Conservation (phyloP, 2,329 filamentous ascomycete genomes). For the Colletotrichum sp. region DNA sequence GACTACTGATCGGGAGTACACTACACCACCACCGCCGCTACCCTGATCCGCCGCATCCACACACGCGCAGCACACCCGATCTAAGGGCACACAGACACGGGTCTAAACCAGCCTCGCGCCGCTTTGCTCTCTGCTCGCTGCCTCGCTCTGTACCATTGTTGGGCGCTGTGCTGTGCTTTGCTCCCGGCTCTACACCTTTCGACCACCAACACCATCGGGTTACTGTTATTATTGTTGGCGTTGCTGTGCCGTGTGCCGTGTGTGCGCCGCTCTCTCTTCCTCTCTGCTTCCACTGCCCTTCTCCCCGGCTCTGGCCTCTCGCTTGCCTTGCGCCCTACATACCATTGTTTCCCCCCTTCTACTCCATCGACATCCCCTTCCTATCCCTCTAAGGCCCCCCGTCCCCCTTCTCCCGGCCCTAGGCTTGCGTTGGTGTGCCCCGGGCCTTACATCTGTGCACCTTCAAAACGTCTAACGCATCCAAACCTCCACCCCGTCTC, state of each 20-base stretch:
- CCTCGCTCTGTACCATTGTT: not conserved
- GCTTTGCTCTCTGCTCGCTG: not conserved
- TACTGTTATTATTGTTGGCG: not conserved
- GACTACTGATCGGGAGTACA: not conserved
- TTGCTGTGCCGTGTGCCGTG: not conserved
- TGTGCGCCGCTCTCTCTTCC: not conserved
- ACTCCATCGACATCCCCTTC: not conserved
- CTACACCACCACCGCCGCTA: not conserved
- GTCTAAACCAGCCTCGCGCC: not conserved
- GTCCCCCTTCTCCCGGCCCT: not conserved
- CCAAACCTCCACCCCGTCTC: constrained; percentile 19
- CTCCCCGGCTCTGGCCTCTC: not conserved
- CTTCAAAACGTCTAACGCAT: constrained; percentile 22
- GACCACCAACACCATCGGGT: not conserved
- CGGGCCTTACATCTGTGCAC: constrained; percentile 21
- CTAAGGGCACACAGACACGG: constrained; percentile 6
- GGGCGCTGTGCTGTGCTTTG: not conserved
- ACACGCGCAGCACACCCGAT: not conserved
- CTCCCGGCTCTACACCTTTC: not conserved
- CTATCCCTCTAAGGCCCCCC: not conserved
- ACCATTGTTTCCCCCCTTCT: not conserved
- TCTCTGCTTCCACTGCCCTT: not conserved
- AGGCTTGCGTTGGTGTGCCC: constrained; percentile 9
- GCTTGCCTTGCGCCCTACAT: not conserved
- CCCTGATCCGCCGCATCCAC: constrained; percentile 7